A percentile compares a stretch with the other conserved stretches of the same genome.
Conservation (phyloP, 148 eudicot species). For the Beta vulgaris region DNA sequence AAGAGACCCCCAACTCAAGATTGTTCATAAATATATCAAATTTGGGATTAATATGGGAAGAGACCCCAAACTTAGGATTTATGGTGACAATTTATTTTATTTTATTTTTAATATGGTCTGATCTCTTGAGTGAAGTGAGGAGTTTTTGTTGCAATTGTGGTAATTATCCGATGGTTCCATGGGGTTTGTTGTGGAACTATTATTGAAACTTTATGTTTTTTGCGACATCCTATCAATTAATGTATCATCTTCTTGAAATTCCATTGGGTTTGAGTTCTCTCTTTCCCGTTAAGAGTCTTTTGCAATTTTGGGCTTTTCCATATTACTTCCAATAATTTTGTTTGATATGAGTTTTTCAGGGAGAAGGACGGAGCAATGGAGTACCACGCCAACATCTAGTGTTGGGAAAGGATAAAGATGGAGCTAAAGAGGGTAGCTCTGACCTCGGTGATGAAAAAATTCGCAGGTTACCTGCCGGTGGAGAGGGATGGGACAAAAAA, state of each 20-base stretch:
- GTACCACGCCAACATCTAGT: conserved; percentile 57
- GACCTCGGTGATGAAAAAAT: conserved; percentile 70
- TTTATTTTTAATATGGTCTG: too few species aligned
- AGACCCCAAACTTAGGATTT: too few species aligned
- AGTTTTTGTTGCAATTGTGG: background rate
- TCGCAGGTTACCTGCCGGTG: conserved; percentile 73
- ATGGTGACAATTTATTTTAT: too few species aligned
- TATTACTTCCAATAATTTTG: background rate
- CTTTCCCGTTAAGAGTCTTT: background rate
- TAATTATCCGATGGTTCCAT: background rate
- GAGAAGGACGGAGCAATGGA: conserved; percentile 58
- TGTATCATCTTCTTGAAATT: background rate
- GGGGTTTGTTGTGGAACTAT: background rate
- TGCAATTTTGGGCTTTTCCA: background rate
- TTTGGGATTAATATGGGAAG: too few species aligned
- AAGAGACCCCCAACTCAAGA: too few species aligned
- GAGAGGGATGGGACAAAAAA: conserved; percentile 93
- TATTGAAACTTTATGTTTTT: background rate
- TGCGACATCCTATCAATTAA: background rate
- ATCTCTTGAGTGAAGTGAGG: too few species aligned
- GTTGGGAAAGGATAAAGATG: conserved; percentile 67
- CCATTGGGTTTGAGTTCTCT: background rate
- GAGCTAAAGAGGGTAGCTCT: conserved; percentile 50
- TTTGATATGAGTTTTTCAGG: conserved; percentile 37
- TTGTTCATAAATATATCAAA: too few species aligned